Conservation (phyloP, 2,329 filamentous ascomycete species). For the Venturia pyrina region DNA sequence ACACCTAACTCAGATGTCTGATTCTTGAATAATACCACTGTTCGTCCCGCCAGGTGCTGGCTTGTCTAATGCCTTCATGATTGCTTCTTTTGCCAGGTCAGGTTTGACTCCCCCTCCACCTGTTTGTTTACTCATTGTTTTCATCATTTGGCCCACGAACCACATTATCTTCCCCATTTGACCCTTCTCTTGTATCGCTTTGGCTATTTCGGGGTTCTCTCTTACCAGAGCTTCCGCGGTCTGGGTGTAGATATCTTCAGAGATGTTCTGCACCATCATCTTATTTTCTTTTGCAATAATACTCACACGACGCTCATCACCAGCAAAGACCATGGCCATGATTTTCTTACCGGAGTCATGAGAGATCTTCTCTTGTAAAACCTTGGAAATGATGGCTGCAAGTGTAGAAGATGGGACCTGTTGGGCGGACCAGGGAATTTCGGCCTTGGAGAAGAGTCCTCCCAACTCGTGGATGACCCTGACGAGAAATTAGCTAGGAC, state of each 20-base stretch:
- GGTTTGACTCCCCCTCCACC: slow-evolving; percentile 6
- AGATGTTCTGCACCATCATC: slow-evolving; percentile 45
- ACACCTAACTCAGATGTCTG: not conserved
- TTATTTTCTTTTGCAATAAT: slow-evolving; percentile 48
- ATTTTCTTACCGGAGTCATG: slow-evolving; percentile 51
- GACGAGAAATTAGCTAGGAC: not conserved
- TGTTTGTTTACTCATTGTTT: slow-evolving; percentile 19
- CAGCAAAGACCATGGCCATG: slow-evolving; percentile 45
- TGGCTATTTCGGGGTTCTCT: slow-evolving; percentile 47
- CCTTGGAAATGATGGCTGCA: slow-evolving; percentile 32
- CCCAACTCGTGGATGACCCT: slow-evolving; percentile 44
- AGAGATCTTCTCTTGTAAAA: slow-evolving; percentile 36
- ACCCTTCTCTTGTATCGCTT: slow-evolving; percentile 48
- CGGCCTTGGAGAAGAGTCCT: slow-evolving; percentile 31
- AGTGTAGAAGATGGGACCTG: slow-evolving; percentile 31
- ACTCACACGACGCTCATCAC: slow-evolving; percentile 37
- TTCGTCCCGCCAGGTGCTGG: not conserved
- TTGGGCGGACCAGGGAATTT: slow-evolving; percentile 31
- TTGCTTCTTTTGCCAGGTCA: slow-evolving; percentile 5
- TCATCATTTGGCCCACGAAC: slow-evolving; percentile 61
- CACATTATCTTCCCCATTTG: slow-evolving; percentile 57
- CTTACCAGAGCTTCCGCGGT: slow-evolving; percentile 45
- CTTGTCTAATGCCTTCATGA: not conserved
- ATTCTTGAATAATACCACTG: not conserved
- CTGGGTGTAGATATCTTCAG: slow-evolving; percentile 43